A percentile compares a stretch with the other conserved stretches of the same genome.
These are phyloP conservation scores for Aspergillus fischeri DNA, from an alignment of 2,329 filamentous ascomycete species.

Conservation along the genomic window DNA sequence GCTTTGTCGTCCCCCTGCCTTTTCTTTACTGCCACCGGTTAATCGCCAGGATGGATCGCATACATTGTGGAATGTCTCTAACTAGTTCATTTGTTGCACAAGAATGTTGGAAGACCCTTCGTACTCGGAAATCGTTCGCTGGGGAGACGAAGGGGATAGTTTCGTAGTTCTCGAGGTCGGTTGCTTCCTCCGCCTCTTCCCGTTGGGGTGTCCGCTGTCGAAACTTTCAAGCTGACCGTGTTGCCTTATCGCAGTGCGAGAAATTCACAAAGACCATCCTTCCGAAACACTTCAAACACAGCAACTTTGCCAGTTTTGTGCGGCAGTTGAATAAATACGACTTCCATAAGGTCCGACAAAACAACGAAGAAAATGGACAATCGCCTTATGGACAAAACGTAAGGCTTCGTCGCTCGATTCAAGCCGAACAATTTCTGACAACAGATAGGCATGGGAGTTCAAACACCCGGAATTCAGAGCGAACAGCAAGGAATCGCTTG, in stretches of 20 bases:
- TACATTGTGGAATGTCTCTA: background rate
- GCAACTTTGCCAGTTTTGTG: slow-evolving; percentile 96
- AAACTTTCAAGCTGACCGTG: slow-evolving; percentile 13
- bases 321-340: slow-evolving; percentile 96
- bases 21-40: slow-evolving; percentile 10
- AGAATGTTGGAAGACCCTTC: slow-evolving; percentile 96
- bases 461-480: slow-evolving; percentile 94
- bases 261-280: slow-evolving; percentile 97
- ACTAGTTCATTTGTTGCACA: slow-evolving; percentile 13
- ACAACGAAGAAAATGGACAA: slow-evolving; percentile 79
- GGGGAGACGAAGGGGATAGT: slow-evolving; percentile 91
- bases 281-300: slow-evolving; percentile 98
- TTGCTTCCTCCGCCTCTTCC: slow-evolving; percentile 7
- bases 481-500: slow-evolving; percentile 92
- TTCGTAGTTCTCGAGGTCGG: slow-evolving; percentile 94
- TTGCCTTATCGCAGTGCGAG: slow-evolving; percentile 66
- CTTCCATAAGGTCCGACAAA: slow-evolving; percentile 94
- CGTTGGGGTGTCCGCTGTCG: slow-evolving; percentile 4
- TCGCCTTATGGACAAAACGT: slow-evolving; percentile 80
- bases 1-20: slow-evolving; percentile 1
- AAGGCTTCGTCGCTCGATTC: slow-evolving; percentile 9
- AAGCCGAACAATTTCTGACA: slow-evolving; percentile 8
- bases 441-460: slow-evolving; percentile 79
- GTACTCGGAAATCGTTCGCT: slow-evolving; percentile 88
- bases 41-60: slow-evolving; percentile 1